Percentiles rank a stretch among this genome's conserved stretches.
These are phyloP conservation scores for Aspergillus vadensis DNA, from an alignment of 2,329 filamentous ascomycete species.

Conservation along the genomic window DNA sequence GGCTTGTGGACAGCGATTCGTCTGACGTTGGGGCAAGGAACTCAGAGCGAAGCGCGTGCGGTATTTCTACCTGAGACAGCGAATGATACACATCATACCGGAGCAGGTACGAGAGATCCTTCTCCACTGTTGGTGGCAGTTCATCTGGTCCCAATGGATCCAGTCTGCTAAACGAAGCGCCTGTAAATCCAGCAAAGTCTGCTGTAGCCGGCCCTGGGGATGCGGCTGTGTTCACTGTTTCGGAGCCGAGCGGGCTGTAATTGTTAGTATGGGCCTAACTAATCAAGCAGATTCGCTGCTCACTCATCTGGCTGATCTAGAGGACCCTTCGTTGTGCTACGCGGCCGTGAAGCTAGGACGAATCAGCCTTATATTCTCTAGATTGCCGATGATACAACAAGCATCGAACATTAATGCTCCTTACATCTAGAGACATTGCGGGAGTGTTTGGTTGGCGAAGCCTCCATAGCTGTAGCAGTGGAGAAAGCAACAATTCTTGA, in stretches of 20 bases:
- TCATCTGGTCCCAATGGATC: conserved; percentile 38
- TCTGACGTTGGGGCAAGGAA: conserved; percentile 63
- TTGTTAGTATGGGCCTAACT: conserved; percentile 18
- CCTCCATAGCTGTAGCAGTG: conserved; percentile 14
- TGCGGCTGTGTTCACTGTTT: conserved; percentile 22
- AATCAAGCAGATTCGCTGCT: conserved; percentile 34
- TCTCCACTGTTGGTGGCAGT: conserved; percentile 49
- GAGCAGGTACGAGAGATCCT: conserved; percentile 80
- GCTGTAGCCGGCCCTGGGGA: conserved; percentile 18
- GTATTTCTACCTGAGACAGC: conserved; percentile 64
- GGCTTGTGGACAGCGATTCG: conserved; percentile 51
- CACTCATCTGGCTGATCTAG: conserved; percentile 72
- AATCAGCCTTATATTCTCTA: conserved; percentile 15
- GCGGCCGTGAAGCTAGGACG: conserved; percentile 41
- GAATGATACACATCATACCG: conserved; percentile 81
- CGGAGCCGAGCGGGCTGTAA: conserved; percentile 28
- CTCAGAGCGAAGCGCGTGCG: conserved; percentile 68
- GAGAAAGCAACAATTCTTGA: neutral
- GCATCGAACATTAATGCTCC: conserved; percentile 12
- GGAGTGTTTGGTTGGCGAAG: conserved; percentile 28
- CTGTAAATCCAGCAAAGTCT: conserved; percentile 23
- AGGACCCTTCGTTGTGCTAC: conserved; percentile 70
- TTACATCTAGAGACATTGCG: conserved; percentile 44
- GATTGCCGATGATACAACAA: neutral
- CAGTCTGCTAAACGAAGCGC: conserved; percentile 36